Conservation (phyloP, 2,329 filamentous ascomycete species). For the Xylariaceae sp. region DNA sequence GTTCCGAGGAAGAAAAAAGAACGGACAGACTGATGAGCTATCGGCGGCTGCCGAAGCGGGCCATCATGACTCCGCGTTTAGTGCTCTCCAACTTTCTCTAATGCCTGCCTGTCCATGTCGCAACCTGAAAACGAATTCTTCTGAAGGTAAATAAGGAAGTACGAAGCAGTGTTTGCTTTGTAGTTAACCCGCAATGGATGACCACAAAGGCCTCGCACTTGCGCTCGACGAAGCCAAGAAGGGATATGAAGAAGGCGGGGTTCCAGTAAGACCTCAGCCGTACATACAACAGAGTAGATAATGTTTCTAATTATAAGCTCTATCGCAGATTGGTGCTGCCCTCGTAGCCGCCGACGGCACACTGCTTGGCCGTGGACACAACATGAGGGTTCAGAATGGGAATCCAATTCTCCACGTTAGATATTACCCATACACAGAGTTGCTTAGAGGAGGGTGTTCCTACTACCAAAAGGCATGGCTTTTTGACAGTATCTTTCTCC, state of each 20-base stretch:
- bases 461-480: too few species aligned
- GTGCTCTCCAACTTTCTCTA: slow-evolving; percentile 1
- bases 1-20: too few species aligned
- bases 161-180: too few species aligned
- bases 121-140: too few species aligned
- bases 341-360: slow-evolving; percentile 73
- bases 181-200: slow-evolving; percentile 43
- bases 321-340: slow-evolving; percentile 57
- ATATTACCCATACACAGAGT: too few species aligned
- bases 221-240: slow-evolving; percentile 54
- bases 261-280: slow-evolving; percentile 47
- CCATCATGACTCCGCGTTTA: slow-evolving; percentile 2
- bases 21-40: not conserved
- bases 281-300: too few species aligned
- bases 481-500: too few species aligned
- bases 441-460: too few species aligned
- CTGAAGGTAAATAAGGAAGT: too few species aligned
- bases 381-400: slow-evolving; percentile 75
- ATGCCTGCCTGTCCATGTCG: not conserved
- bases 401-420: slow-evolving; percentile 71
- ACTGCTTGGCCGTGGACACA: slow-evolving; percentile 74
- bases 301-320: not conserved
- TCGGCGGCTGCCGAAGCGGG: slow-evolving; percentile 1
- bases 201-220: slow-evolving; percentile 50
- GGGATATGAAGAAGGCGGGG: slow-evolving; percentile 53